Evolutionary conservation across 768 basidiomycete species (phyloP).

Genomic region (Rickenella mellea): DNA sequence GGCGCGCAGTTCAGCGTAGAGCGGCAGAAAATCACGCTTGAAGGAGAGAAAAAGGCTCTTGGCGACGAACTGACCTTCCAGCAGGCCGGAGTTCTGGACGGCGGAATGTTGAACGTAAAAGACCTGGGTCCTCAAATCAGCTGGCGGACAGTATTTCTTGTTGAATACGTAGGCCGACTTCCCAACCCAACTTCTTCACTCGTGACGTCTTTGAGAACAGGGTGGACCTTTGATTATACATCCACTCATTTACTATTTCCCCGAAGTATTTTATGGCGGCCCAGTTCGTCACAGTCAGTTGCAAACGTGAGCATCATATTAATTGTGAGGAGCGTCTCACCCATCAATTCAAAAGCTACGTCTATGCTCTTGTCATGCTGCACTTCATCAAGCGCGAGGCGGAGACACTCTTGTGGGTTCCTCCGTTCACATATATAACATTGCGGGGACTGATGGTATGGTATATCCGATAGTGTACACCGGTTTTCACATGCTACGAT

Average conservation of each 20-base stretch:
- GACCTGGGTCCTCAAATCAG: constrained; percentile 86
- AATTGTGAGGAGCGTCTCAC: background rate
- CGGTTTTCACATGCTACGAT: constrained; percentile 94
- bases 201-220: constrained; percentile 27
- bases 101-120: constrained; percentile 66
- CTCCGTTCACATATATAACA: background rate
- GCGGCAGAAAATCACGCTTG: constrained; percentile 66
- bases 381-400: constrained; percentile 91
- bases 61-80: constrained; percentile 53
- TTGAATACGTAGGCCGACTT: constrained; percentile 77
- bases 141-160: constrained; percentile 82
- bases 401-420: constrained; percentile 78
- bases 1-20: constrained; percentile 51
- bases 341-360: constrained; percentile 32
- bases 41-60: constrained; percentile 51
- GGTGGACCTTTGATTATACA: constrained; percentile 84
- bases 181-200: constrained; percentile 4
- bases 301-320: constrained; percentile 48
- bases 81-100: constrained; percentile 47
- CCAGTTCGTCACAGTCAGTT: constrained; percentile 65
- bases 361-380: constrained; percentile 65
- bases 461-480: constrained; percentile 54
- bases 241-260: constrained; percentile 71
- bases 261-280: constrained; percentile 58
- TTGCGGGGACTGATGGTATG: constrained; percentile 4